Conservation (phyloP, 108 stramenopile species). For the Discostella pseudostelligera region DNA sequence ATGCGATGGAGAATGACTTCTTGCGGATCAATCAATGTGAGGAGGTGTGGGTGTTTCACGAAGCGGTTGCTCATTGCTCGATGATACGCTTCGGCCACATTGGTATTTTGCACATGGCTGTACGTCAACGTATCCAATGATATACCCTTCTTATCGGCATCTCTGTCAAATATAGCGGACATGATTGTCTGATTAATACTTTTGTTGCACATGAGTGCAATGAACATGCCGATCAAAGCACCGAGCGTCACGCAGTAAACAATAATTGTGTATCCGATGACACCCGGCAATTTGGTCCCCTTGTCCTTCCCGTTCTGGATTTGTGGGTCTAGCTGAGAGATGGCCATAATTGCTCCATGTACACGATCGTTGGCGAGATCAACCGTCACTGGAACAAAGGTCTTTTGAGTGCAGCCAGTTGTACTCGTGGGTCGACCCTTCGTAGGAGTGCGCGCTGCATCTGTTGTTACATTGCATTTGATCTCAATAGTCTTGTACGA, state of each 20-base stretch:
- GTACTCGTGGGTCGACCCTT: constrained; percentile 24
- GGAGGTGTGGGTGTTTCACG: constrained; percentile 83
- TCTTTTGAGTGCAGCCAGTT: constrained; percentile 43
- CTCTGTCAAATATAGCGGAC: constrained; percentile 54
- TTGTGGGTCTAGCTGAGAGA: constrained; percentile 72
- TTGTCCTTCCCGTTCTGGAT: constrained; percentile 31
- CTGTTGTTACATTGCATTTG: constrained; percentile 25
- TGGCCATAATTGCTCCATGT: constrained; percentile 83
- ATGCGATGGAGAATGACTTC: constrained; percentile 95
- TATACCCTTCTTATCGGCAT: constrained; percentile 70
- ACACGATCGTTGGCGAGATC: constrained; percentile 63
- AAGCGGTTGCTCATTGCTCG: constrained; percentile 89
- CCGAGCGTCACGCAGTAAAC: constrained; percentile 77
- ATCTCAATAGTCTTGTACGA: constrained; percentile 60
- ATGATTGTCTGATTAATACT: constrained; percentile 62
- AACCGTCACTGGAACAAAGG: constrained; percentile 68
- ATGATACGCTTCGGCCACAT: constrained; percentile 79
- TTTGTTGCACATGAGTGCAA: constrained; percentile 76
- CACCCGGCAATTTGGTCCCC: constrained; percentile 16
- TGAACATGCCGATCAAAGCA: constrained; percentile 75
- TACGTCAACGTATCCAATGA: constrained; percentile 86
- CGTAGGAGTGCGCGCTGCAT: constrained; percentile 30
- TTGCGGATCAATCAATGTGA: constrained; percentile 93
- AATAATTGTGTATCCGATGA: constrained; percentile 73
- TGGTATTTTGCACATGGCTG: constrained; percentile 66